Evolutionary conservation across 495 filamentous ascomycete species (phyloP), one percentile per base, ranked within the genome.

Genomic region (Aspergillus campestris): DNA sequence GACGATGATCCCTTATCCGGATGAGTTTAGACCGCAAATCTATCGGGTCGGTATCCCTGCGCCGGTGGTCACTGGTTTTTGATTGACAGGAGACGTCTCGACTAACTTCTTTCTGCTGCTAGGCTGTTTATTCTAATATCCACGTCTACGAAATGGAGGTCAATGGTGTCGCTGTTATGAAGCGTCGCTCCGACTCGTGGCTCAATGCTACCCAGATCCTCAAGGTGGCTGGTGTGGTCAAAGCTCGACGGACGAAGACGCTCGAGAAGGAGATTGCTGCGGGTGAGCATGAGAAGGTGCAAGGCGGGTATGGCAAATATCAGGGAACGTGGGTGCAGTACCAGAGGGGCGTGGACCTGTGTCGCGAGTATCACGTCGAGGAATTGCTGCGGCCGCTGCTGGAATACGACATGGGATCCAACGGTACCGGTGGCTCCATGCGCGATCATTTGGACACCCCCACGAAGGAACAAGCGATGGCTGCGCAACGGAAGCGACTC

Each of bases 401-500:
- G 29, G 89, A 87, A 38, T 92, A 95, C 60, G 88, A 94, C 62
- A 84, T 90, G 72, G 81, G 76, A 44, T 78, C 82, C 45, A 87
- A 91, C 45, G 87, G 87, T 3, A 75, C 77, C 13, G 69, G 74
- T n/a, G 70, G 71, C 3, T 61, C 73, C 32, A 75, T 81, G 31
- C 69, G 83, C 39, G 75, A 77, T 47, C 67, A 71, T 30, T 74
- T 89, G 40, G 82, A 94, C 45, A 98, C 92, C 4, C 92, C 92
- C 0, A 98, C 92, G n/a, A 98, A 98, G 62, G 92, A 98, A 66
- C 92, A 98, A 65, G 92, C 92, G 42, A 94, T 96, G 92, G 94
- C 92, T 27, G 94, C 94, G 10, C 89, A 95, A 60, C 73, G 92
- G 46, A 97, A 98, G 59, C 78, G 90, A 45, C 87, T 96, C 56